A percentile compares a stretch with the other conserved stretches of the same genome.
Evolutionary conservation across 1,284 basidiomycete genomes (phyloP).

Genomic region (Psilocybe mexicana): DNA sequence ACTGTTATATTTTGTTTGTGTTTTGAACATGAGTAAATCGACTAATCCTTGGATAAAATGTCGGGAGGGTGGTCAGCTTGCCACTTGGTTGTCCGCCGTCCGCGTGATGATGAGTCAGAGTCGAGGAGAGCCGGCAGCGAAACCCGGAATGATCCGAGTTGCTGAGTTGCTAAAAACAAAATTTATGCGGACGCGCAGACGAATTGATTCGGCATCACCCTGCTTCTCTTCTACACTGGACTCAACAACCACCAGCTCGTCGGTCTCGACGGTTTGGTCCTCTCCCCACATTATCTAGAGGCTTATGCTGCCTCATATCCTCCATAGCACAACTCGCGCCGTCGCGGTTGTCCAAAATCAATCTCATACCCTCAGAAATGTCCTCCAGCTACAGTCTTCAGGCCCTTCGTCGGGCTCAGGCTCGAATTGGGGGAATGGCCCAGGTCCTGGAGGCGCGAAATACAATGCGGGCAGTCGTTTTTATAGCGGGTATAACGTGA

Average conservation of each 20-base stretch:
- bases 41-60: no score
- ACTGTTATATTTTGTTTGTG: no score
- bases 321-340: constrained; percentile 73
- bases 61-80: neutral
- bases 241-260: constrained; percentile 4
- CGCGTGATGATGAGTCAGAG: neutral
- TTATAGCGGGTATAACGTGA: constrained; percentile 55
- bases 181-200: neutral
- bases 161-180: neutral
- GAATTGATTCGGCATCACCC: neutral
- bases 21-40: no score
- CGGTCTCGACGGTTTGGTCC: constrained; percentile 7
- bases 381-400: constrained; percentile 63
- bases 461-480: constrained; percentile 69
- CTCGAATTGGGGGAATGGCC: constrained; percentile 59
- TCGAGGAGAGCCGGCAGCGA: neutral
- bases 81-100: neutral
- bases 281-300: constrained; percentile 15
- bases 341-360: constrained; percentile 73
- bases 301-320: constrained; percentile 72
- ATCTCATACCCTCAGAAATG: constrained; percentile 70
- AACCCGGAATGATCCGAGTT: neutral
- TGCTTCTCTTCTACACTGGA: neutral
- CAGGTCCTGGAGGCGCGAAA: constrained; percentile 66
- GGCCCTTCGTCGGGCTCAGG: constrained; percentile 38